phyloP scores from a whole-genome alignment of 2,329 filamentous ascomycete species.

The Peltaster fructicola region DNA sequence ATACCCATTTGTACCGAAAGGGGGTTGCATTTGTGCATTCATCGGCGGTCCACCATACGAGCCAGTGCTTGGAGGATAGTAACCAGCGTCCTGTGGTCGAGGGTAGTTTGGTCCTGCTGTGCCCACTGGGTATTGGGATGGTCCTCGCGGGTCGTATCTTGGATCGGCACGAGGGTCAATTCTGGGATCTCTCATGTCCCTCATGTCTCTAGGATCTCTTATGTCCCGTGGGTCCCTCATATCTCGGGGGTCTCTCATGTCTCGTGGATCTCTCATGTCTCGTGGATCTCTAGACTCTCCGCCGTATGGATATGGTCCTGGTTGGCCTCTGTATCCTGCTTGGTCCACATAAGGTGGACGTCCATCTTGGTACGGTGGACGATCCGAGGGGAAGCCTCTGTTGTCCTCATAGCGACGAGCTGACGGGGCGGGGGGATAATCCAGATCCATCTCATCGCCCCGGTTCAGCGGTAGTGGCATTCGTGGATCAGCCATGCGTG shows the following conservation, averaged over 20 bases:
- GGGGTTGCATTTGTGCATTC: no score
- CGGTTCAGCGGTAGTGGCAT: slow-evolving; percentile 3
- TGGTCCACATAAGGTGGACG: slow-evolving; percentile 14
- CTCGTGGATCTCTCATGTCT: slow-evolving; percentile 1
- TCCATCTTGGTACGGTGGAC: slow-evolving; percentile 11
- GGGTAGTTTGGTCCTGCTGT: no score
- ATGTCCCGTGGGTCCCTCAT: slow-evolving; percentile 1
- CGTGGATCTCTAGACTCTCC: slow-evolving; percentile 1
- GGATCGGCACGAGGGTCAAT: slow-evolving; percentile 3
- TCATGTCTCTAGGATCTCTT: slow-evolving; percentile 2
- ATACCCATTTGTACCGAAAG: no score
- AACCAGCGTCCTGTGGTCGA: no score
- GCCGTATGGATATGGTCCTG: slow-evolving; percentile 2
- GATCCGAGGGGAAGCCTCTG: slow-evolving; percentile 8
- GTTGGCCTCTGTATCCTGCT: slow-evolving; percentile 9
- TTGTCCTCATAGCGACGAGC: slow-evolving; percentile 7
- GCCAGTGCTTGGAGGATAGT: no score
- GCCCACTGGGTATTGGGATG: no score
- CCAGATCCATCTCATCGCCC: slow-evolving; percentile 5
- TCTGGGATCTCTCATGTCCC: slow-evolving; percentile 6
- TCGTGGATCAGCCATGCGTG: slow-evolving; percentile 12
- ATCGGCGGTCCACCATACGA: no score
- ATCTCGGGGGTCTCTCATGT: neutral
- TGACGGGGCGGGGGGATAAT: slow-evolving; percentile 10
- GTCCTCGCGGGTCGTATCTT: no score